Conservation (phyloP, 179 eudicot genomes). For the Amaranthus tricolor region DNA sequence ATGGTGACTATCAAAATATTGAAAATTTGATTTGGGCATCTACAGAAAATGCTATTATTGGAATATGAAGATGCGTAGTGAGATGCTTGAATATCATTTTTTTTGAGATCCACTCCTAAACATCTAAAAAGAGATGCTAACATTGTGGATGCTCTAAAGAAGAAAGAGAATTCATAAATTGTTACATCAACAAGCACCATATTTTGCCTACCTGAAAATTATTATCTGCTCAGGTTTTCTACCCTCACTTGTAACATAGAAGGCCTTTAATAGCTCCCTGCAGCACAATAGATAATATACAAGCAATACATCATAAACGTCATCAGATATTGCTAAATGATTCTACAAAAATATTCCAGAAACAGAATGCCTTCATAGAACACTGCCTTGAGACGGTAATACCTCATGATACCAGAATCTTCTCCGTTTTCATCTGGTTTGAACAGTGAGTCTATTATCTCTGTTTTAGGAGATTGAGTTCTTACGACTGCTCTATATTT, state of each 20-base stretch:
- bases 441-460: constrained; percentile 77
- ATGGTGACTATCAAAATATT: no score
- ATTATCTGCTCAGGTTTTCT: constrained; percentile 75
- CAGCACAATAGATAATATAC: constrained; percentile 19
- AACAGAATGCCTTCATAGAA: background rate
- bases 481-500: constrained; percentile 85
- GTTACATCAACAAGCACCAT: background rate
- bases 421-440: constrained; percentile 64
- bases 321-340: background rate
- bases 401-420: constrained; percentile 94
- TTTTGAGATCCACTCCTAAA: no score
- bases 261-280: constrained; percentile 79
- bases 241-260: constrained; percentile 62
- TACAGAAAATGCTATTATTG: no score
- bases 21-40: no score
- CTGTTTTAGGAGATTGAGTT: constrained; percentile 78
- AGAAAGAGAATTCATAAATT: background rate
- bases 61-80: no score
- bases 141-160: background rate
- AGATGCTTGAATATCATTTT: no score
- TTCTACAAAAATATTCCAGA: background rate
- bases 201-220: constrained; percentile 64
- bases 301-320: constrained; percentile 6
- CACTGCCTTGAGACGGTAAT: constrained; percentile 8
- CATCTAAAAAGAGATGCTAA: no score